These are phyloP conservation scores for Diphasiastrum complanatum DNA, from an alignment of 83 land plant species.

Conservation along the genomic window DNA sequence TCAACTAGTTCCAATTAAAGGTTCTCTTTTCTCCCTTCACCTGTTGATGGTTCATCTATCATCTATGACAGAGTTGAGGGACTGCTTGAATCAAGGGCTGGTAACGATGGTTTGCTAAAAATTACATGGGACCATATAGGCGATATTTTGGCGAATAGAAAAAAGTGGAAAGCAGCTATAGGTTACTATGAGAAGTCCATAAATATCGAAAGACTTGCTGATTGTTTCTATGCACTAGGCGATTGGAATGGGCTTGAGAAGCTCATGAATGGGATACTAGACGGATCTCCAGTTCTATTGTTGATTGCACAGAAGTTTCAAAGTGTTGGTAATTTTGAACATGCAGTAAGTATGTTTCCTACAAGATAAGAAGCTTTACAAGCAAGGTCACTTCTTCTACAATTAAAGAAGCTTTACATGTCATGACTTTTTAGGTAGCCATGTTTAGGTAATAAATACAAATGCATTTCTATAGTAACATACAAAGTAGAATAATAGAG, in stretches of 20 bases:
- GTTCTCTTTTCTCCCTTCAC: too few relatives aligned
- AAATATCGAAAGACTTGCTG: constrained; percentile 27
- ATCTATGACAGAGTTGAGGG: constrained; percentile 25
- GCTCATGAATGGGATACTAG: constrained; percentile 15
- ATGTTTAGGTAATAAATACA: too few relatives aligned
- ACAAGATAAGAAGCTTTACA: too few relatives aligned
- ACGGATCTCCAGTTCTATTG: constrained; percentile 30
- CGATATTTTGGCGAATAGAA: constrained; percentile 23
- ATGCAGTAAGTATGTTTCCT: constrained; percentile 29
- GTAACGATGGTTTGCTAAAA: constrained; percentile 23
- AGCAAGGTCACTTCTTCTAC: too few relatives aligned
- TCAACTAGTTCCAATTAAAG: too few relatives aligned
- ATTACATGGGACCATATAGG: constrained; percentile 40
- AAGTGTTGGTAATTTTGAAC: constrained; percentile 32
- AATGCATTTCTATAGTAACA: too few relatives aligned
- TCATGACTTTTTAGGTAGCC: too few relatives aligned
- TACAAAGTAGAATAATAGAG: too few relatives aligned
- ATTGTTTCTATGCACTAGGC: constrained; percentile 32
- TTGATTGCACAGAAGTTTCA: constrained; percentile 30
- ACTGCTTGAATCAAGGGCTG: constrained; percentile 18
- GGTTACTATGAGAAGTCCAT: constrained; percentile 27
- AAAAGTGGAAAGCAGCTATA: constrained; percentile 32
- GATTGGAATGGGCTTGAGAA: constrained; percentile 27
- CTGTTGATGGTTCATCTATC: not conserved
- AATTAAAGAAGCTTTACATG: too few relatives aligned